A percentile compares a stretch with the other conserved stretches of the same genome.
Conservation (phyloP, 495 filamentous ascomycete genomes). For the Penicillium desertorum region DNA sequence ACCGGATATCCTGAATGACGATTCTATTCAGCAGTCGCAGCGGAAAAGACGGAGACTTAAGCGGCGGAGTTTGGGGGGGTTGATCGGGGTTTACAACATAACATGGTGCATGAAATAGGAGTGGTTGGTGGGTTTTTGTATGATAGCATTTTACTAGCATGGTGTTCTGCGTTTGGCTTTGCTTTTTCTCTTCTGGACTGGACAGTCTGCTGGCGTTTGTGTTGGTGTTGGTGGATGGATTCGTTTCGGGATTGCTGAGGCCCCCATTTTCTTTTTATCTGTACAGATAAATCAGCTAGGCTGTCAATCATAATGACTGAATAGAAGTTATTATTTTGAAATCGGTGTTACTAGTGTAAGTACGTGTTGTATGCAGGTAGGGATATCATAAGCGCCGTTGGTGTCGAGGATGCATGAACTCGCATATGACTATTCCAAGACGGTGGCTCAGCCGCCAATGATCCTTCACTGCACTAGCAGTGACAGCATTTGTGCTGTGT, state of each 20-base stretch:
- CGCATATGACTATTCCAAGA: neutral
- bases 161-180: neutral
- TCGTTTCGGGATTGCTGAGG: neutral
- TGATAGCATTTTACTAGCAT: neutral
- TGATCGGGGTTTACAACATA: neutral
- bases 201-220: neutral
- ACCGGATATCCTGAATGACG: slow-evolving; percentile 63
- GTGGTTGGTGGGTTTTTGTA: neutral
- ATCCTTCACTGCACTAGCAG: neutral
- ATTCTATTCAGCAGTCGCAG: slow-evolving; percentile 63
- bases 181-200: neutral
- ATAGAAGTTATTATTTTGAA: neutral
- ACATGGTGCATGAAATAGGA: neutral
- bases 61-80: slow-evolving; percentile 35
- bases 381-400: neutral
- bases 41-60: slow-evolving; percentile 55
- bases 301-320: neutral
- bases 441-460: neutral
- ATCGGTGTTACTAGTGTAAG: neutral
- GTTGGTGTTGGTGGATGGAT: neutral
- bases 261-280: neutral
- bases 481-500: no score
- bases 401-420: neutral
- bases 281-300: neutral
- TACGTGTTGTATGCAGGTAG: neutral